Evolutionary conservation across 768 basidiomycete species (phyloP), one percentile per base, ranked within the genome.

Genomic region (Bullera alba): DNA sequence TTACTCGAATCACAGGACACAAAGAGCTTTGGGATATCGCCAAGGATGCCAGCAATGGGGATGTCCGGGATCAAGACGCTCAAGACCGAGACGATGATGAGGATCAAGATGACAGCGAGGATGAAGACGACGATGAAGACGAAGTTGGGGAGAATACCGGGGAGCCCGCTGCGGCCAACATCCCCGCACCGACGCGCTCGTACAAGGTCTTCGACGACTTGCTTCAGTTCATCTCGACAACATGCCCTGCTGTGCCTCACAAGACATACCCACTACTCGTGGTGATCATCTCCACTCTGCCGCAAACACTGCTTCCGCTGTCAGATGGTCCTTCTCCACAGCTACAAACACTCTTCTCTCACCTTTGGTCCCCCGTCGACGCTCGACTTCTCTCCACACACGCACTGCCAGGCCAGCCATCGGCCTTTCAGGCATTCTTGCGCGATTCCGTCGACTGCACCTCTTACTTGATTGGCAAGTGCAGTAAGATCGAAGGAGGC

Each of bases 361-460:
- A 87, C 0, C 82, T 96, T 61, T 95, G 91, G 89, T 79, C 82
- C 15, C 89, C 87, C 0, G 70, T 87, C 1, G 82, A 86, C 45
- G 80, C 80, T 5, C 79, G 81, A 21, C 81, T 84, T 0, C 76
- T 86, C 4, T 79, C 77, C 29, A 76, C 81, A 0, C 76, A 84
- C 39, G 41, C 66, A 8, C 76, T 82, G 42, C 77, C 81, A 5
- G 64, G 75, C 1, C 74, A 75, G 6, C 75, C 78, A 10, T 79
- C 79, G 4, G 78, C 81, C 0, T 57, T 69, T 47, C 64, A 56
- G 28, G 82, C 86, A 8, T 86, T 90, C 72, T 73, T 85, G 16
- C 76, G 79, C 0, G 78, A 85, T 0, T 61, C 87, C 2, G 70
- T 86, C 6, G 91, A 95, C 70, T 86, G 82, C 58, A 64, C 80